Percentiles rank a stretch among this genome's conserved stretches.
These are phyloP conservation scores for Bipolaris cookei DNA, from an alignment of 2,329 filamentous ascomycete genomes.

Conservation along the genomic window DNA sequence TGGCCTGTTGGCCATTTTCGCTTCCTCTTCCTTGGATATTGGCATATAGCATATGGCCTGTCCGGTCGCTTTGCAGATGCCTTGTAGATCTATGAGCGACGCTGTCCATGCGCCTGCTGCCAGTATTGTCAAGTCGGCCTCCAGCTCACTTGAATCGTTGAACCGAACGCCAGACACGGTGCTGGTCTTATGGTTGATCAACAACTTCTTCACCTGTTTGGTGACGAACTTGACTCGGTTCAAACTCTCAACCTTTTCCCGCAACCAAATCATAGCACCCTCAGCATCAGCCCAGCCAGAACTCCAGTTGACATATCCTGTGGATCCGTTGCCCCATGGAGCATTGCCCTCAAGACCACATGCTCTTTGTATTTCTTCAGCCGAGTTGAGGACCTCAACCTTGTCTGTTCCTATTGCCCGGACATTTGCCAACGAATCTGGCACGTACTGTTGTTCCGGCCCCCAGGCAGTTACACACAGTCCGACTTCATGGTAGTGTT, in stretches of 20 bases:
- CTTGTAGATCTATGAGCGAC: constrained; percentile 76
- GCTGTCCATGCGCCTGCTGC: constrained; percentile 90
- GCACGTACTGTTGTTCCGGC: constrained; percentile 51
- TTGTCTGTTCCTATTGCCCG: constrained; percentile 46
- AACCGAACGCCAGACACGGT: constrained; percentile 66
- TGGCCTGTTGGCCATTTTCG: constrained; percentile 67
- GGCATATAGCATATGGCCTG: constrained; percentile 80
- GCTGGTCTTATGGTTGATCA: constrained; percentile 46
- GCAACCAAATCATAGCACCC: constrained; percentile 70
- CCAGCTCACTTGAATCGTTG: constrained; percentile 56
- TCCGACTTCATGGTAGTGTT: constrained; percentile 73
- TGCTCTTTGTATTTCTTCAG: constrained; percentile 48
- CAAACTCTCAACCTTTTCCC: constrained; percentile 60
- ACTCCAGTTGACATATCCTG: constrained; percentile 74
- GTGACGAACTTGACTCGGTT: constrained; percentile 60
- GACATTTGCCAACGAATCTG: constrained; percentile 45
- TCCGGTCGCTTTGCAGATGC: constrained; percentile 78
- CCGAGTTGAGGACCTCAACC: constrained; percentile 48
- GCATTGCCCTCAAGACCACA: constrained; percentile 52
- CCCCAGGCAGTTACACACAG: constrained; percentile 68
- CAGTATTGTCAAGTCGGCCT: constrained; percentile 76
- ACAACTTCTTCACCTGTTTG: constrained; percentile 56
- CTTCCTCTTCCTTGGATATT: constrained; percentile 74
- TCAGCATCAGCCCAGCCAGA: constrained; percentile 85
- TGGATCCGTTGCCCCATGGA: constrained; percentile 57